Evolutionary conservation across 768 basidiomycete species (phyloP), one percentile per base, ranked within the genome.

Genomic region (Strobilomyces dryophilus): DNA sequence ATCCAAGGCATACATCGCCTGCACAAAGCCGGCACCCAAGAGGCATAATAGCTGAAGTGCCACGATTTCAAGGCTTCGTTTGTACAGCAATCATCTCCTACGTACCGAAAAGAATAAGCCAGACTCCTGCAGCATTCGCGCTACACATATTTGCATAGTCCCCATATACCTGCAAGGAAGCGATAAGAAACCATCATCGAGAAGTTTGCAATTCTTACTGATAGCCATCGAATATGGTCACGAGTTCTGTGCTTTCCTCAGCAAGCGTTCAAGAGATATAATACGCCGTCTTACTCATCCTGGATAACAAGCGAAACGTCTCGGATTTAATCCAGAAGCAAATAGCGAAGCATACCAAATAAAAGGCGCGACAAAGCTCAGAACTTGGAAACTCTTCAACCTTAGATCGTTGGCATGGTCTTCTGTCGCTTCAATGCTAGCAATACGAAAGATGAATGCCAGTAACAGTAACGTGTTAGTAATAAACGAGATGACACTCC

Each of bases 101-200:
- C 79, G 36, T 60, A 95, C 88, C 47, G 88, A 88, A 69, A 95
- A 93, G 74, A 95, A 95, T 45, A 97, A 84, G 4, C 90, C 86
- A 18, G 92, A 94, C 70, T 98, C 93, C 64, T 88, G 85, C 56
- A 98, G 71, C 94, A 98, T 98, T 12, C 92, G 79, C 18, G 90
- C 84, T 2, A 95, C 84, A 55, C 94, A 95, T 27, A 98, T 92
- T 66, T 95, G 92, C 85, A 97, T 85, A 0, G 88, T 93, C 8
- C 94, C 94, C 43, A 98, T 83, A 60, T 89, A 89, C 63, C 87
- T 89, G 47, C 18, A 53, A 1, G 11, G 9, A 47, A 42, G 27
- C 44, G 29, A 45, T 47, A 34, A 43, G 18, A 41, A 37, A 34
- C 14, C 12, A 14, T 50, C 35, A n/a, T 36, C 34, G 47, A 32